These are phyloP conservation scores for Cytospora chrysosperma DNA, from an alignment of 2,329 filamentous ascomycete genomes.

Conservation along the genomic window DNA sequence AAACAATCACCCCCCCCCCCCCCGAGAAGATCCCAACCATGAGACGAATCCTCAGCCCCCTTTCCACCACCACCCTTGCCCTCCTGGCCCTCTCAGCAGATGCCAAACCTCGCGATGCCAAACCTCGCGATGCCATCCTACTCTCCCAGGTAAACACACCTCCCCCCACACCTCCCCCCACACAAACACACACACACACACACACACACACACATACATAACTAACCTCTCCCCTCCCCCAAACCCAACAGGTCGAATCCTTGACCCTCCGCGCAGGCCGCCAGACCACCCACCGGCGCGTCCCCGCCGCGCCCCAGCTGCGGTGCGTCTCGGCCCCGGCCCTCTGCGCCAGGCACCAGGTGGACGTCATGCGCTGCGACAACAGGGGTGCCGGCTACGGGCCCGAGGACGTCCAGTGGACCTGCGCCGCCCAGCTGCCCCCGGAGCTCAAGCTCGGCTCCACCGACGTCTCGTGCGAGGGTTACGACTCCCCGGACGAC, in stretches of 20 bases:
- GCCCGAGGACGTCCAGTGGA: conserved; percentile 83
- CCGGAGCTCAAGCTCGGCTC: conserved; percentile 68
- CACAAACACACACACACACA: background rate
- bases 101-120: conserved; percentile 48
- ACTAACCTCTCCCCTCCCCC: conserved; percentile 46
- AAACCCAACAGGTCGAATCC: conserved; percentile 58
- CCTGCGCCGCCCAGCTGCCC: conserved; percentile 67
- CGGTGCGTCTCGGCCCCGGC: conserved; percentile 67
- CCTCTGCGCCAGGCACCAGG: conserved; percentile 66
- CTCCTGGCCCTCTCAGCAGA: conserved; percentile 20
- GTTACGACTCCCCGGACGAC: conserved; percentile 75
- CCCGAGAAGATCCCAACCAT: background rate
- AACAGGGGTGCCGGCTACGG: conserved; percentile 83
- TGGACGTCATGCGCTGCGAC: conserved; percentile 85
- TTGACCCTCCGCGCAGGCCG: conserved; percentile 71
- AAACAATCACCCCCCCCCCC: background rate
- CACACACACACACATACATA: background rate
- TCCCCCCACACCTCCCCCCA: conserved; percentile 52
- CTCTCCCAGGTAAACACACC: conserved; percentile 54
- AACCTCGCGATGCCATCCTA: conserved; percentile 54
- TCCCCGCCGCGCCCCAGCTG: conserved; percentile 74
- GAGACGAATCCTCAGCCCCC: background rate
- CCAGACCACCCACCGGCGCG: conserved; percentile 73
- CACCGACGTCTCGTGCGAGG: conserved; percentile 92
- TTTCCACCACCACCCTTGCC: conserved; percentile 1